Conservation (phyloP, 768 basidiomycete genomes). For the Lactarius psammicola region DNA sequence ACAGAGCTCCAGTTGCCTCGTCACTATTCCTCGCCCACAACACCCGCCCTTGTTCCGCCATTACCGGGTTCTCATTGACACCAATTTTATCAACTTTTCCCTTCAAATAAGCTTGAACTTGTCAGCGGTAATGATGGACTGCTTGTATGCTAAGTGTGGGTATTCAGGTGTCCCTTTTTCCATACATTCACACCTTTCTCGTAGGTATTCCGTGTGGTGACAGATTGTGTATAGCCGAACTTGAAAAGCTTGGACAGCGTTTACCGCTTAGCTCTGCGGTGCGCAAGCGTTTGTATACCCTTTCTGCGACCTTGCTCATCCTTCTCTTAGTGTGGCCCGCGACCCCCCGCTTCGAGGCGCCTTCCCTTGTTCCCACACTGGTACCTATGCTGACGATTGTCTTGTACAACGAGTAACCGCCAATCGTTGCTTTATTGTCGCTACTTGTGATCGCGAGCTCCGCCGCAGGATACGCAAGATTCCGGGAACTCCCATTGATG, state of each 20-base stretch:
- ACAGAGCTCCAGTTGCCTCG: constrained; percentile 81
- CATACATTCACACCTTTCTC: constrained; percentile 20
- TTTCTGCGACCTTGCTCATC: constrained; percentile 7
- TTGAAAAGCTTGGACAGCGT: constrained; percentile 95
- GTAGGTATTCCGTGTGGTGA: constrained; percentile 97
- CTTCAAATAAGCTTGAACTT: constrained; percentile 95
- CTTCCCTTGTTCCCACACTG: constrained; percentile 87
- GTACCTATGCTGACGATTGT: constrained; percentile 99
- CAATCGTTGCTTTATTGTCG: constrained; percentile 95
- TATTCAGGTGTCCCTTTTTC: constrained; percentile 21
- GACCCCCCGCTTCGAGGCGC: constrained; percentile 96
- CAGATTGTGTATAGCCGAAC: constrained; percentile 99
- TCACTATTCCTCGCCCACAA: constrained; percentile 95
- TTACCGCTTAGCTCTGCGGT: constrained; percentile 95
- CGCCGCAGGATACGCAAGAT: constrained; percentile 89
- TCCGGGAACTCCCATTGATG: constrained; percentile 93
- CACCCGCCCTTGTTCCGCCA: constrained; percentile 90
- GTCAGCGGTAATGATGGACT: constrained; percentile 99
- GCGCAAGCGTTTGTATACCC: constrained; percentile 33
- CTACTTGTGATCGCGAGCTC: constrained; percentile 95
- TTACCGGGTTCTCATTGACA: constrained; percentile 97
- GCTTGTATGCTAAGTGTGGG: constrained; percentile 94
- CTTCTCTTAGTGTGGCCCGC: constrained; percentile 75
- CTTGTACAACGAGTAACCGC: constrained; percentile 93
- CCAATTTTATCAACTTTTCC: constrained; percentile 99